Evolutionary conservation across 225 moss, liverwort and hornwort species (phyloP), one percentile per base, ranked within the genome.

Genomic region (Anthoceros angustus): DNA sequence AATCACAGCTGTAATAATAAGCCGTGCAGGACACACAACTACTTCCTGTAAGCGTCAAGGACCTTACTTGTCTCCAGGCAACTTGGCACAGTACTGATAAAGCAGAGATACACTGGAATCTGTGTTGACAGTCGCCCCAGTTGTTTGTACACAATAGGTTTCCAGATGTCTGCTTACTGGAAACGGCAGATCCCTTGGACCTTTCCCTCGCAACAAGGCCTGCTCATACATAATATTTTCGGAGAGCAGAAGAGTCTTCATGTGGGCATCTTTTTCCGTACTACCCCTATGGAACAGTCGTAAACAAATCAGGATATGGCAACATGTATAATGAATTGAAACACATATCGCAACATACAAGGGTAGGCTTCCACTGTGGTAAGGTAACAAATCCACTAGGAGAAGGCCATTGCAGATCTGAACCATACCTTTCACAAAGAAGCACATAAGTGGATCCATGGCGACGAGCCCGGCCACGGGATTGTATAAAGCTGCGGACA

Each of bases 381-480:
- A 32, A 32, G 32, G 32, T 32, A 4, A 32, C 32, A 25, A 14
- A 25, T 4, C 61, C 6, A 24, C 4, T 9, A 65, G 6, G 42
- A 5, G 8, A 10, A 39, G 32, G 41, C 0, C 18, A 15, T 23
- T 55, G 3, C 12, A 55, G 0, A 55, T 55, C n/a, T 55, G 55
- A 5, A 18, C 23, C 10, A 66, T 79, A 98, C 95, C 86, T 85
- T 75, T 92, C 83, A 20, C 89, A 43, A 72, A 98, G 85, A 69
- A 86, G 78, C 50, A 89, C 72, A 72, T 87, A 89, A 38, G 62
- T 73, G 61, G 98, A 98, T 64, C 81, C 83, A 64, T 69, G 62
- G 68, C 86, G 82, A 68, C 98, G 92, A 80, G 92, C 98, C 74
- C 98, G 98, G 46, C 98, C 98, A 72, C 98, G 75, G 61, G 98